Conservation (phyloP, 192 early-diverging fungal genomes). For the Backusella psychrophila region DNA sequence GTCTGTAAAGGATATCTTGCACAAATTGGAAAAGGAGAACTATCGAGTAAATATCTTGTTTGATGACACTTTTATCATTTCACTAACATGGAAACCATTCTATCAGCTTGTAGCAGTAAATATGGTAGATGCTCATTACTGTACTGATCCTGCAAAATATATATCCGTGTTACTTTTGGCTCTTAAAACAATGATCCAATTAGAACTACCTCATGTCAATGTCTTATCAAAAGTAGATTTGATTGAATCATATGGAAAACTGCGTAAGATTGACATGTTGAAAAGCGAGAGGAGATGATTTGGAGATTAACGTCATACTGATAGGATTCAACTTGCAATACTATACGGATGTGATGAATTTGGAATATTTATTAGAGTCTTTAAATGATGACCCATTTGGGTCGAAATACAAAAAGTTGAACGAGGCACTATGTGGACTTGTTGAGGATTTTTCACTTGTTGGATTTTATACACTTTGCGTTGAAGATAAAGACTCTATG, state of each 20-base stretch:
- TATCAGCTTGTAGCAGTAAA: conserved; percentile 73
- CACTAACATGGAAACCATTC: too few relatives aligned
- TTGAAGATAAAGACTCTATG: conserved; percentile 80
- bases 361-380: conserved; percentile 75
- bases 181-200: conserved; percentile 89
- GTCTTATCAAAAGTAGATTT: conserved; percentile 96
- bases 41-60: conserved; percentile 52
- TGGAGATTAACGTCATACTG: neutral
- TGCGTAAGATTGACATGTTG: conserved; percentile 35
- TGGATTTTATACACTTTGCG: conserved; percentile 84
- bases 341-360: conserved; percentile 93
- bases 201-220: conserved; percentile 95
- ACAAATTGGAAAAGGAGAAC: conserved; percentile 64
- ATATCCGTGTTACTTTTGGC: conserved; percentile 89
- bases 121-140: conserved; percentile 90
- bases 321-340: conserved; percentile 88
- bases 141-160: conserved; percentile 88
- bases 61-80: neutral
- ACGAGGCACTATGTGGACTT: conserved; percentile 83
- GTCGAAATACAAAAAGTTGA: conserved; percentile 67
- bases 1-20: conserved; percentile 75
- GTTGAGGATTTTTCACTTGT: conserved; percentile 92
- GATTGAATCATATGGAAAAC: conserved; percentile 73
- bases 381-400: conserved; percentile 73
- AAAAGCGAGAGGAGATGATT: neutral